A percentile compares a stretch with the other conserved stretches of the same genome.
These are phyloP conservation scores for Pseudogymnoascus sp. DNA, from an alignment of 2,329 filamentous ascomycete genomes.

Conservation along the genomic window DNA sequence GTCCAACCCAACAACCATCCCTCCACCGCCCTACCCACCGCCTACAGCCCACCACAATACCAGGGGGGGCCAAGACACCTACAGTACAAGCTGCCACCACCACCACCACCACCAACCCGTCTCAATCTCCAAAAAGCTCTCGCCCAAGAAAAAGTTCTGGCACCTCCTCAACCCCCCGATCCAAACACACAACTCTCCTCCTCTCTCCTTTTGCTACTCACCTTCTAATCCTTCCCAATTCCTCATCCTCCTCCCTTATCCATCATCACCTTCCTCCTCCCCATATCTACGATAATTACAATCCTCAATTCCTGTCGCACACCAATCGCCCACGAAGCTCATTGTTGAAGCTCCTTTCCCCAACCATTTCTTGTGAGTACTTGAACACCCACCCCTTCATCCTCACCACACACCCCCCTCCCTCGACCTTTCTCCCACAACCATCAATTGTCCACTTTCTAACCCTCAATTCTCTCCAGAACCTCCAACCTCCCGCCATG, in stretches of 20 bases:
- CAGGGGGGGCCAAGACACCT: background rate
- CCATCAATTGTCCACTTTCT: conserved; percentile 9
- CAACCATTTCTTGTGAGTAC: conserved; percentile 1
- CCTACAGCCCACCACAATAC: background rate
- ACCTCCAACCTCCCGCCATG: conserved; percentile 22
- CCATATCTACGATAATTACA: background rate
- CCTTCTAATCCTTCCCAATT: background rate
- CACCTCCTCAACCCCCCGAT: background rate
- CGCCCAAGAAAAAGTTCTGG: conserved; percentile 1
- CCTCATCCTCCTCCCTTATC: background rate
- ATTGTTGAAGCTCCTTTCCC: conserved; percentile 5
- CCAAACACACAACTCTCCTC: background rate
- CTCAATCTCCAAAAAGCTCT: background rate
- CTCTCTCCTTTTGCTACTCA: background rate
- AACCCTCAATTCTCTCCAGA: conserved; percentile 13
- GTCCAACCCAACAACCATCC: background rate
- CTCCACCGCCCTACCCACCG: background rate
- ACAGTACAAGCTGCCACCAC: background rate
- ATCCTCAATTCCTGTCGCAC: conserved; percentile 4
- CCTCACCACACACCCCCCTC: background rate
- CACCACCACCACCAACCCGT: background rate
- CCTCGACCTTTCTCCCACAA: background rate
- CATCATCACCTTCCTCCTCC: background rate
- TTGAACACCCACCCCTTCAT: background rate
- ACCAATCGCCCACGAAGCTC: background rate